Evolutionary conservation across 1,284 basidiomycete genomes (phyloP).

Genomic region (Tilletia indica): DNA sequence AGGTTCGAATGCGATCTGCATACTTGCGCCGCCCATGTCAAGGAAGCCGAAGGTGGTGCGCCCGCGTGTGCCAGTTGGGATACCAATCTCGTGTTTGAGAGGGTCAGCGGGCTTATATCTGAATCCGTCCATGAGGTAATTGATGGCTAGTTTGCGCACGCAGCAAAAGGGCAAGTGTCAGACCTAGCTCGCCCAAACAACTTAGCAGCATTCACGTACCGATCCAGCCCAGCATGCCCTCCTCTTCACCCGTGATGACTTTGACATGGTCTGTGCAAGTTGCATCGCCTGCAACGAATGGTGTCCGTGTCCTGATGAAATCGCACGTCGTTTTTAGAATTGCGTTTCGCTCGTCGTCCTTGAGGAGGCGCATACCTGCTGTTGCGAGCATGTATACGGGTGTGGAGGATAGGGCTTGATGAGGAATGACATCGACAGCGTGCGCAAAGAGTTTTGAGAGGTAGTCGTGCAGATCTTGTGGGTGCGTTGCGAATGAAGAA

Average conservation of each 20-base stretch:
- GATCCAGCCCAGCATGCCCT: conserved; percentile 97
- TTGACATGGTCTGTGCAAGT: conserved; percentile 85
- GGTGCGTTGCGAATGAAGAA: conserved; percentile 74
- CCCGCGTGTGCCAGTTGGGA: conserved; percentile 55
- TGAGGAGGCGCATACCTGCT: conserved; percentile 90
- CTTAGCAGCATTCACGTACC: neutral
- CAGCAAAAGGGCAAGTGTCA: conserved; percentile 9
- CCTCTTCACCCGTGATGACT: conserved; percentile 96
- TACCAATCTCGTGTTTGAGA: conserved; percentile 31
- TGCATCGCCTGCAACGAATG: conserved; percentile 63
- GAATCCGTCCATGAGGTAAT: conserved; percentile 99
- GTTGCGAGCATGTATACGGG: conserved; percentile 93
- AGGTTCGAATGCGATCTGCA: conserved; percentile 89
- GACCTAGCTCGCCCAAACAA: neutral
- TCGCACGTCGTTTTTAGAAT: conserved; percentile 75
- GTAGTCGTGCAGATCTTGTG: conserved; percentile 71
- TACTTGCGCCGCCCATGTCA: conserved; percentile 98
- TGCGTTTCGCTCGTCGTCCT: conserved; percentile 68
- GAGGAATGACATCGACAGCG: conserved; percentile 78
- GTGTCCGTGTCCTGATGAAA: conserved; percentile 76
- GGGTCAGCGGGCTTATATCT: conserved; percentile 60
- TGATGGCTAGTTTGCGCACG: conserved; percentile 64
- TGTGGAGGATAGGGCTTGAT: conserved; percentile 75
- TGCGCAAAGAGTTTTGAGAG: conserved; percentile 79
- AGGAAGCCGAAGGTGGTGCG: conserved; percentile 90